Evolutionary conservation across 192 early-diverging fungal species (phyloP).

Genomic region (Backusella morwellensis): DNA sequence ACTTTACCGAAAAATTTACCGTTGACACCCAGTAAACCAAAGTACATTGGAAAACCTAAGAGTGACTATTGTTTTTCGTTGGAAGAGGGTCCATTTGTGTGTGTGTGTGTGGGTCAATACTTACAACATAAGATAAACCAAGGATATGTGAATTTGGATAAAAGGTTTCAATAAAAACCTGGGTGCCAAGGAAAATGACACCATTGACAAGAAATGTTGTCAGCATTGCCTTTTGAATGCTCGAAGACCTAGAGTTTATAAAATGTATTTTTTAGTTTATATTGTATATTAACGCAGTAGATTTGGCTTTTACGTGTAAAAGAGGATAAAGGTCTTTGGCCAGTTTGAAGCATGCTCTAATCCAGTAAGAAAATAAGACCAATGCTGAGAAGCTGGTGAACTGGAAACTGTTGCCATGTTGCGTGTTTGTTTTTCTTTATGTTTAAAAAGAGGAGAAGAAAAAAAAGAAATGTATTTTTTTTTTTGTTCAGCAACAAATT

Average conservation of each 20-base stretch:
- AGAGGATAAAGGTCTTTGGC: constrained; percentile 36
- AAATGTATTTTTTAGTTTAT: neutral
- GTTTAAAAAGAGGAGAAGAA: neutral
- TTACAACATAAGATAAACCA: constrained; percentile 32
- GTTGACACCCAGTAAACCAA: constrained; percentile 22
- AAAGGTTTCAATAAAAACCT: constrained; percentile 27
- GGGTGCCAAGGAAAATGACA: constrained; percentile 23
- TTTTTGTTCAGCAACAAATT: neutral
- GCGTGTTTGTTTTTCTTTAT: neutral
- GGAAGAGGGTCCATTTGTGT: neutral
- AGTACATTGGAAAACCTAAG: constrained; percentile 30
- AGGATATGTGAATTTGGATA: constrained; percentile 20
- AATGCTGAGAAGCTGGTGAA: constrained; percentile 22
- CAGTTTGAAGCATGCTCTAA: constrained; percentile 30
- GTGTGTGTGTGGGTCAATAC: neutral
- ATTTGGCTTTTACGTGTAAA: constrained; percentile 30
- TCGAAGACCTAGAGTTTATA: constrained; percentile 20
- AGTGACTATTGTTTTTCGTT: neutral
- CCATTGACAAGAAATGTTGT: constrained; percentile 31
- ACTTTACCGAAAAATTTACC: constrained; percentile 24
- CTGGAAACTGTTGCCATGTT: constrained; percentile 10
- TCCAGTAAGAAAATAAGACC: constrained; percentile 27
- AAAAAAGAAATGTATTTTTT: neutral
- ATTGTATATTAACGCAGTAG: neutral
- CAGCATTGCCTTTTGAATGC: constrained; percentile 28